phyloP scores from a whole-genome alignment of 2,329 filamentous ascomycete species.

The Chaetomiaceae sp. region DNA sequence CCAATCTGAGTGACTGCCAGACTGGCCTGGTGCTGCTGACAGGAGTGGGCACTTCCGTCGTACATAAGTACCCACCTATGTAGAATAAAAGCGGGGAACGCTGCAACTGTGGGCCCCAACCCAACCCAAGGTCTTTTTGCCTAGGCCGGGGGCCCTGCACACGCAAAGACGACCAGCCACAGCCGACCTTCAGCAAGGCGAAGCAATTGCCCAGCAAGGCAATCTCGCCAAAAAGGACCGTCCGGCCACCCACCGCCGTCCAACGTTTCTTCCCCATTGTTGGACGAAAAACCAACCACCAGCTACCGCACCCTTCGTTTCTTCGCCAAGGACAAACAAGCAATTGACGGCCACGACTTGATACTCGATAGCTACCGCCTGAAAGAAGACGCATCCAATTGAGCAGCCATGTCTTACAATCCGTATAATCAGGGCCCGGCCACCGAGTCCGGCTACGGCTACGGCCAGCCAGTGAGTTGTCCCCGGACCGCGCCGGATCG shows the following conservation, averaged over 20 bases:
- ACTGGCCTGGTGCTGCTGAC: no score
- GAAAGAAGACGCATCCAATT: constrained; percentile 4
- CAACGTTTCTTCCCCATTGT: constrained; percentile 1
- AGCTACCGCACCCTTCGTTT: neutral
- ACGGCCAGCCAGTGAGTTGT: constrained; percentile 43
- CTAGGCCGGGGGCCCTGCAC: neutral
- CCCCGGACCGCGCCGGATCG: constrained; percentile 8
- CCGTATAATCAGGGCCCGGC: constrained; percentile 55
- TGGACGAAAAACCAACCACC: neutral
- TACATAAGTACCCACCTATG: no score
- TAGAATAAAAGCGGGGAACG: constrained; percentile 5
- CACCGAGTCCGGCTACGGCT: constrained; percentile 45
- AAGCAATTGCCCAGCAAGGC: constrained; percentile 7
- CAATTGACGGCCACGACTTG: neutral
- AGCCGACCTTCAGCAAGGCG: constrained; percentile 2
- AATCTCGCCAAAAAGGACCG: constrained; percentile 14
- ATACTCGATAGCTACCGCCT: neutral
- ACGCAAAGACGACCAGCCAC: neutral
- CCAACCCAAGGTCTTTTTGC: no score
- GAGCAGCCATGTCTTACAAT: constrained; percentile 51
- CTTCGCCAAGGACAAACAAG: neutral
- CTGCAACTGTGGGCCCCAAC: neutral
- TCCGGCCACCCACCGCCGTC: neutral
- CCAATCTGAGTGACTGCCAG: no score
- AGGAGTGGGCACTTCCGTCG: no score